Evolutionary conservation across 805 yeast genomes (phyloP).

Genomic region (Pichia thaimueangensis): DNA sequence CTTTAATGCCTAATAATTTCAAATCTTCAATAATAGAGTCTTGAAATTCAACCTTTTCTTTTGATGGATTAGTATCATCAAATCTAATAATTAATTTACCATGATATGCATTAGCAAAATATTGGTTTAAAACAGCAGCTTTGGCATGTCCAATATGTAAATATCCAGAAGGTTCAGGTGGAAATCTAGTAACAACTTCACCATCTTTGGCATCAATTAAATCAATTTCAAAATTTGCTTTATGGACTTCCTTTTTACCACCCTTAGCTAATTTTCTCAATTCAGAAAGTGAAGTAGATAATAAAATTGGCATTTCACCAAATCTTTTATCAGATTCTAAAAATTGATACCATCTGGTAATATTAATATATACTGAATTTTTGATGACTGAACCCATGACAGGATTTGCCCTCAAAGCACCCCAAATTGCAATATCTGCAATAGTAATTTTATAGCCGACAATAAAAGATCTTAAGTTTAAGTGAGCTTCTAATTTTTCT

Average conservation of each 20-base stretch:
- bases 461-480: constrained; percentile 78
- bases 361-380: constrained; percentile 74
- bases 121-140: constrained; percentile 94
- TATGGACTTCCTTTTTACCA: constrained; percentile 80
- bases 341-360: constrained; percentile 88
- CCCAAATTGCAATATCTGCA: constrained; percentile 91
- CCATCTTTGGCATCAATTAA: constrained; percentile 89
- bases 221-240: constrained; percentile 92
- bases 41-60: constrained; percentile 92
- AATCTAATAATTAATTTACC: constrained; percentile 96
- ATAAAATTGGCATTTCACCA: constrained; percentile 60
- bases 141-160: constrained; percentile 98
- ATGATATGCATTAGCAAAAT: constrained; percentile 91
- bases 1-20: constrained; percentile 83
- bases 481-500: constrained; percentile 73
- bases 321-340: constrained; percentile 62
- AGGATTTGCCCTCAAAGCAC: constrained; percentile 86
- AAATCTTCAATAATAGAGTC: constrained; percentile 92
- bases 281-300: constrained; percentile 66
- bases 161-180: constrained; percentile 99
- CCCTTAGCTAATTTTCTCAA: constrained; percentile 64
- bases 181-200: constrained; percentile 96
- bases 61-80: constrained; percentile 97
- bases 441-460: constrained; percentile 59
- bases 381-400: constrained; percentile 88